These are phyloP conservation scores for Dothidotthia symphoricarpi DNA, from an alignment of 2,329 filamentous ascomycete genomes.

Conservation along the genomic window DNA sequence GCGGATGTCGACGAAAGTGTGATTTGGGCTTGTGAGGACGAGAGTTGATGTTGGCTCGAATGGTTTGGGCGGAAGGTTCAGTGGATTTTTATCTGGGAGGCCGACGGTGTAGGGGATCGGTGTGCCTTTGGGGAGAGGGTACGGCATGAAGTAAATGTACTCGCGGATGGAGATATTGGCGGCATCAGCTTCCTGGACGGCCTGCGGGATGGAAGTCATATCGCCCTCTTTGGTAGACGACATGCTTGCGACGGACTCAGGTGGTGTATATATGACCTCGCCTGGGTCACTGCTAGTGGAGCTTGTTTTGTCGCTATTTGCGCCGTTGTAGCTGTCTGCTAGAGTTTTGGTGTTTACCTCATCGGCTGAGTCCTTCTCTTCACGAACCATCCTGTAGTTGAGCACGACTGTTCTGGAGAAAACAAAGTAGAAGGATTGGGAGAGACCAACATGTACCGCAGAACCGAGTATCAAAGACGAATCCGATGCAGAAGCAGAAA, in stretches of 20 bases:
- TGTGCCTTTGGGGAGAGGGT: slow-evolving; percentile 25
- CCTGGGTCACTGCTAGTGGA: not conserved
- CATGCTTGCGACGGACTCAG: slow-evolving; percentile 4
- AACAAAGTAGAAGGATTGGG: not conserved
- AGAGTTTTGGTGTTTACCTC: not conserved
- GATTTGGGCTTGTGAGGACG: slow-evolving; percentile 60
- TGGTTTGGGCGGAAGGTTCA: slow-evolving; percentile 17
- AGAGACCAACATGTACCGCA: slow-evolving; percentile 1
- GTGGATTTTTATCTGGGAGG: slow-evolving; percentile 26
- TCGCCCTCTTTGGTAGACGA: not conserved
- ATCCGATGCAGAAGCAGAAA: not conserved
- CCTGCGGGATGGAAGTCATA: slow-evolving; percentile 1
- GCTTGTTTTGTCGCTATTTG: not conserved
- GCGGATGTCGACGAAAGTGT: slow-evolving; percentile 63
- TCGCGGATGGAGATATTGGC: slow-evolving; percentile 56
- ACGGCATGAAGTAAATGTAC: slow-evolving; percentile 59
- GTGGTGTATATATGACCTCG: slow-evolving; percentile 9
- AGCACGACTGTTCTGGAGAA: not conserved
- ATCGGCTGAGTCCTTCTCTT: not conserved
- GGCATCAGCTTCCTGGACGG: not conserved
- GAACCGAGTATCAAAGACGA: not conserved
- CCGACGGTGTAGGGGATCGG: slow-evolving; percentile 30
- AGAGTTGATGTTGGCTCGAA: slow-evolving; percentile 63
- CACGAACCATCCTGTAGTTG: slow-evolving; percentile 1
- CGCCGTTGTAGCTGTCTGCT: not conserved